Base-by-base conservation (phyloP, 2,329 filamentous ascomycete species). In the Pseudogymnoascus sp. region DNA sequence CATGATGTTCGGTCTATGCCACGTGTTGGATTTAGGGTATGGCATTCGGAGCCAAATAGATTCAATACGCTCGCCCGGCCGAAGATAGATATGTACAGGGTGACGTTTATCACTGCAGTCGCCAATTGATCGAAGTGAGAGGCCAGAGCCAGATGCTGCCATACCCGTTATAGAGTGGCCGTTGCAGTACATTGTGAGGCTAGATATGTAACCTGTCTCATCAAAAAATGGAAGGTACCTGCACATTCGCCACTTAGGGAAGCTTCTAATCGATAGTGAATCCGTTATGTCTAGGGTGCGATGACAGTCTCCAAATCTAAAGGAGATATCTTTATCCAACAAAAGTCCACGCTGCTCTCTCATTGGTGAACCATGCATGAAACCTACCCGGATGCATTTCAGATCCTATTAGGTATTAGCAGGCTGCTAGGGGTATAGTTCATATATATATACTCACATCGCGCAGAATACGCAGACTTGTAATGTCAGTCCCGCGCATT, bases 371-470 rank as follows among this genome's bases (percentile, higher is more conserved):
- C 11, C n/a, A 28, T 61, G 16, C 9, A 61, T 42, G n/a, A 61
- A 61, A 61, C 28, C 36, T 4, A 61, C 5, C 40, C 59, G 59
- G 59, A 61, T 38, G 31, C n/a, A 61, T 61, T 61, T 61, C 2
- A 61, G 25, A 11, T 36, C 59, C 59, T 61, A 21, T 46, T 28
- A 16, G 25, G 36, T 16, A n/a, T 61, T 46, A 61, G 36, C 28
- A 18, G 23, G 11, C 18, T 61, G 12, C 9, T 16, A 40, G 14
- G n/a, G 28, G 11, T 7, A 18, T 61, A 11, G 23, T 53, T 53
- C 23, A n/a, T 21, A 5, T 43, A 38, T 43, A 31, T n/a, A 43
- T 18, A 5, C 59, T 61, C 40, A 61, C 59, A 43, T 61, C 59
- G 23, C 28, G 31, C 59, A 61, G 40, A 40, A 43, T 61, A 43